Conservation (phyloP, 1,284 basidiomycete species). For the Abortiporus biennis region DNA sequence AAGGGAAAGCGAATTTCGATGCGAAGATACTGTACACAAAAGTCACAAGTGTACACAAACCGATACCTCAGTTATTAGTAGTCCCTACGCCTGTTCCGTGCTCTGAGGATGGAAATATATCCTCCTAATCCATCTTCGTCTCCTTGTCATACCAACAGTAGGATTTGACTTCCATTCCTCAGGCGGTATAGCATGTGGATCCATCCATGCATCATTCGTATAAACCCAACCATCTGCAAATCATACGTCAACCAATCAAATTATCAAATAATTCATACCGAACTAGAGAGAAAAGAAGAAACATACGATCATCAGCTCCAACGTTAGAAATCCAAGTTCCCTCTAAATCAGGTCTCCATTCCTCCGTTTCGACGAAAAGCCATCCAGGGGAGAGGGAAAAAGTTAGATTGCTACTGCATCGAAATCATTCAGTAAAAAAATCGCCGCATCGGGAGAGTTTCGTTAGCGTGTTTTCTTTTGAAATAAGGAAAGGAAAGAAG, state of each 20-base stretch:
- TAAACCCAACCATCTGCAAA: constrained; percentile 69
- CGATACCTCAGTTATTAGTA: no score
- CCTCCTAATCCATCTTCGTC: constrained; percentile 59
- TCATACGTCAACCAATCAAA: constrained; percentile 3
- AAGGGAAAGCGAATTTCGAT: no score
- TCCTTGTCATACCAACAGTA: constrained; percentile 55
- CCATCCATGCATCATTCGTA: constrained; percentile 66
- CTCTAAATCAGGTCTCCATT: constrained; percentile 63
- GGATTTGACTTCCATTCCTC: constrained; percentile 35
- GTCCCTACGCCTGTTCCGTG: no score
- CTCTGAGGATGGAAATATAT: constrained; percentile 57
- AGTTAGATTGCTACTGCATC: constrained; percentile 64
- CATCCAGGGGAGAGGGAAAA: constrained; percentile 66
- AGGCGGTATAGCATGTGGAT: constrained; percentile 34
- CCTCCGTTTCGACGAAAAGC: constrained; percentile 67
- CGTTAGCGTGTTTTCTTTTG: neutral
- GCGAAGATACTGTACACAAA: no score
- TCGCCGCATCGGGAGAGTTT: constrained; percentile 13
- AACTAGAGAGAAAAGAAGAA: constrained; percentile 1
- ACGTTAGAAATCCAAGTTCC: constrained; percentile 44
- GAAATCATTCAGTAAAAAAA: constrained; percentile 13
- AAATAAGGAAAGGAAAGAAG: neutral
- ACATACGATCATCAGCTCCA: constrained; percentile 42
- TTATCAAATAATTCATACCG: neutral
- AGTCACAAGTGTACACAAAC: no score